Evolutionary conservation across 768 basidiomycete species (phyloP).

Genomic region (Xerocomellus amylosporus): DNA sequence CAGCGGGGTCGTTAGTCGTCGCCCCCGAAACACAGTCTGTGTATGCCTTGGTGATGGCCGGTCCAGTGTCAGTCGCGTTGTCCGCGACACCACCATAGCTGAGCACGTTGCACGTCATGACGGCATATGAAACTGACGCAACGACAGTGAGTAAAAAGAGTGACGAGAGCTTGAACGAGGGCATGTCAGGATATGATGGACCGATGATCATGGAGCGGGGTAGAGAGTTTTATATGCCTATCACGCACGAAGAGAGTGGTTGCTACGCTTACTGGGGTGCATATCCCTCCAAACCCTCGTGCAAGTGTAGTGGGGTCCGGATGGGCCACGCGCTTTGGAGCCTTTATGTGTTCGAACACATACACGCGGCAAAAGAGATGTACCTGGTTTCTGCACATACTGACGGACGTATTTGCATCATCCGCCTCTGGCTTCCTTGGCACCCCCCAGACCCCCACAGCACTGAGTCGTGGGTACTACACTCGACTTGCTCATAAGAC

Average conservation of each 20-base stretch:
- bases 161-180: not conserved
- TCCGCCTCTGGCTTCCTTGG: too few species aligned
- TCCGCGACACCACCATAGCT: constrained; percentile 9
- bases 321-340: too few species aligned
- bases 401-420: too few species aligned
- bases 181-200: not conserved
- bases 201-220: not conserved
- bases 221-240: not conserved
- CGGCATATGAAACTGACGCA: not conserved
- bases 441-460: too few species aligned
- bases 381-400: too few species aligned
- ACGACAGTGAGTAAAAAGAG: not conserved
- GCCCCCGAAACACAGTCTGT: not conserved
- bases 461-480: too few species aligned
- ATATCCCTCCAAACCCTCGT: too few species aligned
- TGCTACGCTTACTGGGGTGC: too few species aligned
- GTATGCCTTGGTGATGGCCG: constrained; percentile 5
- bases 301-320: too few species aligned
- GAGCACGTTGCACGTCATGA: constrained; percentile 10
- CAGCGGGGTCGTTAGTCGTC: not conserved
- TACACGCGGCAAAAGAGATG: too few species aligned
- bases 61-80: constrained; percentile 1
- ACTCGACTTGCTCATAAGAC: too few species aligned
- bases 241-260: not conserved
- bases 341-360: too few species aligned